These are phyloP conservation scores for Rhynchospora tenuis DNA, from an alignment of 176 grass and related monocot species.

Conservation along the genomic window DNA sequence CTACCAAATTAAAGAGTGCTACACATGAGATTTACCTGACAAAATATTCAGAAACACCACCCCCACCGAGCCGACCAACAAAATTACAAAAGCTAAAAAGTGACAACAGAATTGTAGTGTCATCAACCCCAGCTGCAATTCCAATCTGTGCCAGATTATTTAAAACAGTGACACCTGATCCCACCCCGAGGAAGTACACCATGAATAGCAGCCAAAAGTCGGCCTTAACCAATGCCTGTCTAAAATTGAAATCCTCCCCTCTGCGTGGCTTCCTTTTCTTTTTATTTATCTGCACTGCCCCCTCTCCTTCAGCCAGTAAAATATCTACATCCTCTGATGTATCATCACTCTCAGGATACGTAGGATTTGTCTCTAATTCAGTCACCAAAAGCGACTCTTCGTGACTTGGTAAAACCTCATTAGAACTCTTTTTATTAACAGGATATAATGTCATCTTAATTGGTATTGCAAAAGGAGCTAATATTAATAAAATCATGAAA, in stretches of 20 bases:
- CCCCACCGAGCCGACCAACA: conserved; percentile 76
- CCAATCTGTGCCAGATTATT: conserved; percentile 96
- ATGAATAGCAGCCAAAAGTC: conserved; percentile 93
- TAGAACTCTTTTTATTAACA: conserved; percentile 32
- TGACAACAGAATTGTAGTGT: conserved; percentile 66
- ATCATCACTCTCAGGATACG: conserved; percentile 45
- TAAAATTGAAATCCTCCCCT: conserved; percentile 87
- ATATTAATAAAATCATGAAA: conserved; percentile 61
- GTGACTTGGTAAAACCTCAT: not conserved
- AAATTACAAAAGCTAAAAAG: conserved; percentile 97
- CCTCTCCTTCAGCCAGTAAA: conserved; percentile 81
- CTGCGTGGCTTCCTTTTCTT: conserved; percentile 75
- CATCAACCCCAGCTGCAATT: conserved; percentile 57
- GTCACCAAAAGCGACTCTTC: conserved; percentile 48
- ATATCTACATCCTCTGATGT: conserved; percentile 55
- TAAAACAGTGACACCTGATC: conserved; percentile 80
- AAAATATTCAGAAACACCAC: conserved; percentile 63
- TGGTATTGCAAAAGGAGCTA: conserved; percentile 73
- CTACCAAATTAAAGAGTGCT: conserved; percentile 6
- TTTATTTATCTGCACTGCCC: conserved; percentile 52
- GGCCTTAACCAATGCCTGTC: conserved; percentile 79
- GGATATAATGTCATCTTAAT: conserved; percentile 93
- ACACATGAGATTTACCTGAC: conserved; percentile 52
- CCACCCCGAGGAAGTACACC: conserved; percentile 75
- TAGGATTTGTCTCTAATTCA: conserved; percentile 43